Percentiles rank a stretch among this genome's conserved stretches.
These are phyloP conservation scores for Dittrichia graveolens DNA, from an alignment of 129 eudicot species.

Conservation along the genomic window DNA sequence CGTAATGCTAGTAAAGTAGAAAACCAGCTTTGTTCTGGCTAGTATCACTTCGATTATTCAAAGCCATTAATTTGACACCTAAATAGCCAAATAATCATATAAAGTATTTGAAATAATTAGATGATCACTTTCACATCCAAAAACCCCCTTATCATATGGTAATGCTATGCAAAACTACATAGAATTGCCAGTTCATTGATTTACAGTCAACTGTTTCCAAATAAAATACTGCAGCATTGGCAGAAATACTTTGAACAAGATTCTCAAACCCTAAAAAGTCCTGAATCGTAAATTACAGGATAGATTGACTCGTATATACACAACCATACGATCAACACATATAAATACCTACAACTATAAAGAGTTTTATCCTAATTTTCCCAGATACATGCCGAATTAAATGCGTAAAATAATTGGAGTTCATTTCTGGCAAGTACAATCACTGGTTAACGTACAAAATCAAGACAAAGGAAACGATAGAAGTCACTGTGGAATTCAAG, in stretches of 20 bases:
- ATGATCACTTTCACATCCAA: background rate
- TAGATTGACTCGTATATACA: slow-evolving; percentile 1
- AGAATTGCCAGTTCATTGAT: background rate
- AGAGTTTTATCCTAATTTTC: slow-evolving; percentile 1
- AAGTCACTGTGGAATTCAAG: slow-evolving; percentile 10
- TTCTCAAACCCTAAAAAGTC: slow-evolving; percentile 26
- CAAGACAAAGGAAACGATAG: background rate
- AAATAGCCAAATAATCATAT: background rate
- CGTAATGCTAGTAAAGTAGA: too few species aligned
- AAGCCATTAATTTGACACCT: too few species aligned
- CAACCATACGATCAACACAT: slow-evolving; percentile 5
- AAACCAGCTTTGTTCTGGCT: too few species aligned
- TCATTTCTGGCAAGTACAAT: background rate
- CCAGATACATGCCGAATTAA: background rate
- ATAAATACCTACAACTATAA: background rate
- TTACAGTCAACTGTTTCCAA: background rate
- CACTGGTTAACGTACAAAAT: slow-evolving; percentile 1
- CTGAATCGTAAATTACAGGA: background rate
- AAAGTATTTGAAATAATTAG: background rate
- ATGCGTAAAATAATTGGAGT: background rate
- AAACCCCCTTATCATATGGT: background rate
- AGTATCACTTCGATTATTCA: too few species aligned
- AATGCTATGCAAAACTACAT: background rate
- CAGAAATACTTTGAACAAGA: slow-evolving; percentile 5
- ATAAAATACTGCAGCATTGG: background rate